Conservation (phyloP, 2,329 filamentous ascomycete species). For the Neopestalotiopsis rosae region DNA sequence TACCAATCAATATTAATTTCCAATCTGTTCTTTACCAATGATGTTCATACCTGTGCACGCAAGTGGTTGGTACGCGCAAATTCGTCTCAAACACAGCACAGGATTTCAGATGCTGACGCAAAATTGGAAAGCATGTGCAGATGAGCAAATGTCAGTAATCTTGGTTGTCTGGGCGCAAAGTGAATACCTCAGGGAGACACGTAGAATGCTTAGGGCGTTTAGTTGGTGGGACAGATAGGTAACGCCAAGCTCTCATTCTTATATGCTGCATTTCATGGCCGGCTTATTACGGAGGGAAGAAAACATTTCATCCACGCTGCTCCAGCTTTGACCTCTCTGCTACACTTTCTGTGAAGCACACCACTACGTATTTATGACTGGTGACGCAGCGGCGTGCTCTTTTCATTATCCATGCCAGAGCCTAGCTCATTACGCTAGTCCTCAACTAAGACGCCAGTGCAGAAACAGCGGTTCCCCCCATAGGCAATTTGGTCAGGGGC, state of each 20-base stretch:
- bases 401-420: background rate
- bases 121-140: no score
- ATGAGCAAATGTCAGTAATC: no score
- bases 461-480: background rate
- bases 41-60: background rate
- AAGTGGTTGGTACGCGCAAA: background rate
- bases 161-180: no score
- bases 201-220: no score
- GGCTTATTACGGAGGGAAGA: background rate
- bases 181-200: no score
- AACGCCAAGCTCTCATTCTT: no score
- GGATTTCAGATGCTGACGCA: no score
- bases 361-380: background rate
- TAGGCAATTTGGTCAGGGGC: background rate
- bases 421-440: background rate
- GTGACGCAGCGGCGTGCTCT: background rate
- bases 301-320: background rate
- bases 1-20: constrained; percentile 1
- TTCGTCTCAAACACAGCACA: no score
- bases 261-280: background rate
- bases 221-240: no score
- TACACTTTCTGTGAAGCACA: background rate
- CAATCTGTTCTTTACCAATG: background rate
- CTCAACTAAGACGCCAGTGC: background rate
- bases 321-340: background rate